Percentiles rank a stretch among this genome's conserved stretches.
These are phyloP conservation scores for Poa annua DNA, from an alignment of 176 grass and related monocot species.

Conservation along the genomic window DNA sequence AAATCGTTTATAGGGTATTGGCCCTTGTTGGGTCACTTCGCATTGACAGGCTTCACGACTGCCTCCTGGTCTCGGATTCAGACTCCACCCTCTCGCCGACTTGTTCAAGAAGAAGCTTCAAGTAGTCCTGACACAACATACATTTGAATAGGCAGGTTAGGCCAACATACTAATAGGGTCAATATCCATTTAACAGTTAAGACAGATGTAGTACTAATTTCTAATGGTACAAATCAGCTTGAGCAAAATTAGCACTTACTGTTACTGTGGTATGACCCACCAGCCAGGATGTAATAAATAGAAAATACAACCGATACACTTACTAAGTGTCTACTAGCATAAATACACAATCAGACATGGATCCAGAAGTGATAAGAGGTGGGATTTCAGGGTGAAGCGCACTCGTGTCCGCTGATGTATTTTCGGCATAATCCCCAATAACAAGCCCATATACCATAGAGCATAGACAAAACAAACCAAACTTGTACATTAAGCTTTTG, in stretches of 20 bases:
- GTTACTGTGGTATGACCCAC: too few species aligned
- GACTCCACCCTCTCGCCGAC: constrained; percentile 46
- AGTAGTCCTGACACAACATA: constrained; percentile 33
- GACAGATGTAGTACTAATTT: too few species aligned
- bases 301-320: too few species aligned
- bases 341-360: too few species aligned
- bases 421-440: not conserved
- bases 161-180: not conserved
- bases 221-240: too few species aligned
- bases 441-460: not conserved
- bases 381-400: too few species aligned
- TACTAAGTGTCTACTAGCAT: too few species aligned
- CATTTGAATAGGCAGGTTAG: not conserved
- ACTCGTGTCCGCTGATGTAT: too few species aligned
- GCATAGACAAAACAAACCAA: not conserved
- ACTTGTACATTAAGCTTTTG: not conserved
- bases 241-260: too few species aligned
- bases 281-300: too few species aligned
- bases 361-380: too few species aligned
- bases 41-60: constrained; percentile 1
- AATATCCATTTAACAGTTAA: too few species aligned
- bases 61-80: not conserved
- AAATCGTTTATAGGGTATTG: not conserved
- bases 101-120: constrained; percentile 45
- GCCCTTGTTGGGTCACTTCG: constrained; percentile 3